These are phyloP conservation scores for Gonium pectorale DNA, from an alignment of 139 green algal species.

Conservation along the genomic window DNA sequence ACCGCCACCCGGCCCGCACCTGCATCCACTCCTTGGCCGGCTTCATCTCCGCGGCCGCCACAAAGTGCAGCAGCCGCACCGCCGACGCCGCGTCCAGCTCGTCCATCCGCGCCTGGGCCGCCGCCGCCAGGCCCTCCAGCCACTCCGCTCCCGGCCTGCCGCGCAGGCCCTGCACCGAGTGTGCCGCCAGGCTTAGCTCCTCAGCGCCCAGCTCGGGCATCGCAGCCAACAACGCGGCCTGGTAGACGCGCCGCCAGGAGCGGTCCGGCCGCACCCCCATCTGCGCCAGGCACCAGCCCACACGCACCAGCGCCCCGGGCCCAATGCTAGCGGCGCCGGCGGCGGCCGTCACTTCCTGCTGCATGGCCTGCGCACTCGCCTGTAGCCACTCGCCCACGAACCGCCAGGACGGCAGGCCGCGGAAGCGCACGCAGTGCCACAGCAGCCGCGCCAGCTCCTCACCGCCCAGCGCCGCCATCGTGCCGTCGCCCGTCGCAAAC, in stretches of 20 bases:
- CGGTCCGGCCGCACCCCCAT: constrained; percentile 21
- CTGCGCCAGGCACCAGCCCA: constrained; percentile 26
- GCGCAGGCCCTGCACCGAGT: constrained; percentile 8
- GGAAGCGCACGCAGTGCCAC: constrained; percentile 30
- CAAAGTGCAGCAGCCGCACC: constrained; percentile 38
- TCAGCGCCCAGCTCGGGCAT: neutral
- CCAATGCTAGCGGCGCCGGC: neutral
- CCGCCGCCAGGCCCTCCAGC: neutral
- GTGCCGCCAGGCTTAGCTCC: constrained; percentile 7
- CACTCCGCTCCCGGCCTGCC: neutral
- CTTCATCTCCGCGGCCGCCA: neutral
- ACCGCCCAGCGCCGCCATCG: neutral
- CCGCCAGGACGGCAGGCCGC: constrained; percentile 26
- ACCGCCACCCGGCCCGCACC: too few relatives aligned
- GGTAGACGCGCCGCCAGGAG: constrained; percentile 16
- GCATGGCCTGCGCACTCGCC: neutral
- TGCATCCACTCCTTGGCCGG: constrained; percentile 33
- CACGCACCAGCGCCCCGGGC: constrained; percentile 15
- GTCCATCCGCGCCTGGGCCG: constrained; percentile 14
- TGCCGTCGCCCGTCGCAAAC: neutral
- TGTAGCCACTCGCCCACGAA: constrained; percentile 38
- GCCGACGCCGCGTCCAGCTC: neutral
- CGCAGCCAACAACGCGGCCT: constrained; percentile 3
- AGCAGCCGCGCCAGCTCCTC: constrained; percentile 16
- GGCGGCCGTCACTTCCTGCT: neutral